Evolutionary conservation across 768 basidiomycete species (phyloP).

Genomic region (Dioszegia crocea): DNA sequence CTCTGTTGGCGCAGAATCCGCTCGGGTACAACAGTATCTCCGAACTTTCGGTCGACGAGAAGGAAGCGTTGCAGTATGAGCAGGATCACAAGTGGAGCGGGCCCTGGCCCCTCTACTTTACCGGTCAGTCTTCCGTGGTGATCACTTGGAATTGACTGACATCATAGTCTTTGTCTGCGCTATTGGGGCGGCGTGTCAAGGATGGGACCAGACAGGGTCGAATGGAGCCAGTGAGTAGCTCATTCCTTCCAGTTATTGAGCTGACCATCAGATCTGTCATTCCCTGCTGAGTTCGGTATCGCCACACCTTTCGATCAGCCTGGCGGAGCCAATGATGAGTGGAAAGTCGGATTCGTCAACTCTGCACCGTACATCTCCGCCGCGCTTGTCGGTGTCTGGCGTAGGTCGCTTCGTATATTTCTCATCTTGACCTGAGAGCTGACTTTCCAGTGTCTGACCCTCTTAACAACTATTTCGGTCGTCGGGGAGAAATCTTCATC

Average conservation of each 20-base stretch:
- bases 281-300: constrained; percentile 49
- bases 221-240: constrained; percentile 32
- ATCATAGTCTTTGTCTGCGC: background rate
- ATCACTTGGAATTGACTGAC: background rate
- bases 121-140: background rate
- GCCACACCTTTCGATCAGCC: constrained; percentile 13
- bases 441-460: constrained; percentile 20
- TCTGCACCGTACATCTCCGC: constrained; percentile 33
- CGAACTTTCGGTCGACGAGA: constrained; percentile 43
- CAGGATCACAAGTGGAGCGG: constrained; percentile 14
- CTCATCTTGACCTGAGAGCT: too few relatives aligned
- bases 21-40: constrained; percentile 28
- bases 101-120: constrained; percentile 2
- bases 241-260: background rate
- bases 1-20: constrained; percentile 41
- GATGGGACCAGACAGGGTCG: constrained; percentile 43
- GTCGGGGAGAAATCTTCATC: constrained; percentile 59
- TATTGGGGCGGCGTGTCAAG: constrained; percentile 36
- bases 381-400: constrained; percentile 7
- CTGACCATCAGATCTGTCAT: constrained; percentile 28
- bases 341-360: constrained; percentile 39
- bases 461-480: constrained; percentile 60
- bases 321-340: constrained; percentile 14
- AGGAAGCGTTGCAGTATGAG: constrained; percentile 32
- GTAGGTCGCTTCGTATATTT: constrained; percentile 6